Percentiles rank a stretch among this genome's conserved stretches.
Evolutionary conservation across 768 basidiomycete species (phyloP).

Genomic region (Leucocoprinus leucothites): DNA sequence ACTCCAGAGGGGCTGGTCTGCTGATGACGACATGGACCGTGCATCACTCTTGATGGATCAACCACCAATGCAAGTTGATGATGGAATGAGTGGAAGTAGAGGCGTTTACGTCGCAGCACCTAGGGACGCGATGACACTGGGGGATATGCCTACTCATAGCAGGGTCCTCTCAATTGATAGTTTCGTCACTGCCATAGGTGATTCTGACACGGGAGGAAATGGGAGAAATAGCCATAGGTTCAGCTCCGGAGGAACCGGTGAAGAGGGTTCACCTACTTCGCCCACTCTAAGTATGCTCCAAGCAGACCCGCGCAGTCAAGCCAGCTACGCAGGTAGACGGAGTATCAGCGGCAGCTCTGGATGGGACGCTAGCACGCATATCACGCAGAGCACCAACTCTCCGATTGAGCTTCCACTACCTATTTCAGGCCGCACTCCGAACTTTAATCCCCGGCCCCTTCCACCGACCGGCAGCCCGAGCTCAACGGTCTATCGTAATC

Average conservation of each 20-base stretch:
- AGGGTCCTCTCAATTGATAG: background rate
- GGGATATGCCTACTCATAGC: background rate
- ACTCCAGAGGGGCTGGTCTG: constrained; percentile 5
- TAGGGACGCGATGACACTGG: background rate
- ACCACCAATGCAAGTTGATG: constrained; percentile 7
- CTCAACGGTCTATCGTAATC: background rate
- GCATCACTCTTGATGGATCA: constrained; percentile 3
- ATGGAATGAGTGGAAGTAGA: background rate
- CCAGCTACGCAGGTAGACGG: background rate
- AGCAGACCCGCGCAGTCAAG: background rate
- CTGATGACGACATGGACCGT: constrained; percentile 2
- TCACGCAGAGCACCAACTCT: background rate
- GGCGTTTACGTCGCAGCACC: constrained; percentile 1
- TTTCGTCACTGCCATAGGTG: background rate
- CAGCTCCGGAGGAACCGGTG: background rate
- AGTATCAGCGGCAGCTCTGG: constrained; percentile 1
- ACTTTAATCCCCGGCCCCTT: background rate
- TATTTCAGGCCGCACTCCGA: background rate
- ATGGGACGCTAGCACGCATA: constrained; percentile 7
- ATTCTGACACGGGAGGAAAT: background rate
- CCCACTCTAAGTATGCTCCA: background rate
- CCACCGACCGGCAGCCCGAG: background rate
- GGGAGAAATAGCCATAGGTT: background rate
- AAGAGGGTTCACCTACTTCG: background rate
- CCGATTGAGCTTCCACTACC: background rate